These are phyloP conservation scores for Acacia concinna DNA, from an alignment of 331 rosid species.

Conservation along the genomic window DNA sequence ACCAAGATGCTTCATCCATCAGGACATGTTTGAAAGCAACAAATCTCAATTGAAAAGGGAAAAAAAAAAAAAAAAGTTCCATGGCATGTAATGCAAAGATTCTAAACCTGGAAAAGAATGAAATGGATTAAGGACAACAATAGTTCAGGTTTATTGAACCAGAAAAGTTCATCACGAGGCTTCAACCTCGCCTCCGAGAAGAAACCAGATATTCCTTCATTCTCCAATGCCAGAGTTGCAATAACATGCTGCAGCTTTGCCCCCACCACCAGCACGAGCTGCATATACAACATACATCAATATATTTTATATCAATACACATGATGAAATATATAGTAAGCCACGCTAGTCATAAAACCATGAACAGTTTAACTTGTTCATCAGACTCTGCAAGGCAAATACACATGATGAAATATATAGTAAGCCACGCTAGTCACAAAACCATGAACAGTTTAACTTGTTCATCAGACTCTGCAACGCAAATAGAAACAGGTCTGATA, in stretches of 20 bases:
- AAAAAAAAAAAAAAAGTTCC: constrained; percentile 11
- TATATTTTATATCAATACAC: not conserved
- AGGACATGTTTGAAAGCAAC: constrained; percentile 19
- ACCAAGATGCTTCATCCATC: constrained; percentile 16
- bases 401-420: too few species aligned
- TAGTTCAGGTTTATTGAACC: constrained; percentile 95
- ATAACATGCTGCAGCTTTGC: constrained; percentile 86
- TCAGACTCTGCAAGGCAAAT: not conserved
- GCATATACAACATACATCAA: constrained; percentile 18
- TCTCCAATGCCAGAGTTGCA: constrained; percentile 91
- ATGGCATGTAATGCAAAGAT: constrained; percentile 21
- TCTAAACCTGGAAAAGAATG: constrained; percentile 83
- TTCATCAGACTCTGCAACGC: too few species aligned
- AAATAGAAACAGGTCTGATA: not conserved
- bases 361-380: not conserved
- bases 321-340: not conserved
- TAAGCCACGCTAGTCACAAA: too few species aligned
- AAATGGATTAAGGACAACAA: constrained; percentile 87
- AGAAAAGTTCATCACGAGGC: constrained; percentile 96
- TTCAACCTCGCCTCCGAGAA: constrained; percentile 61
- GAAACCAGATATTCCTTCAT: constrained; percentile 64
- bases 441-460: too few species aligned
- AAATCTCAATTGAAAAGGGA: not conserved
- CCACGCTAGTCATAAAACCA: not conserved
- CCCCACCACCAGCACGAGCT: constrained; percentile 96